Evolutionary conservation across 2,329 filamentous ascomycete genomes (phyloP).

Genomic region (Alternaria panax): DNA sequence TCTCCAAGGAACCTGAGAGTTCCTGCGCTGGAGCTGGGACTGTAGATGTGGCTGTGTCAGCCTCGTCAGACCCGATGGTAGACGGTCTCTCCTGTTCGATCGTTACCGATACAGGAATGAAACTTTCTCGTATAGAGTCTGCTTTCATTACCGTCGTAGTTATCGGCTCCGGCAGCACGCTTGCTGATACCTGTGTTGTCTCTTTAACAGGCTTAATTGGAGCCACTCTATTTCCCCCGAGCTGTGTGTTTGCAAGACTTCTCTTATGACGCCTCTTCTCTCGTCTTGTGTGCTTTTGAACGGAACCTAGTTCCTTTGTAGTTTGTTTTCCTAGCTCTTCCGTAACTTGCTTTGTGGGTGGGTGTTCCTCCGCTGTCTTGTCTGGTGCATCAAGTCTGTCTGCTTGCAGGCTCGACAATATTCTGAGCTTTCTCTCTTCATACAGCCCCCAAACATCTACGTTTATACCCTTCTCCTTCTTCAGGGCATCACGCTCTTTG

Average conservation of each 20-base stretch:
- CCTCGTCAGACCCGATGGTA: not conserved
- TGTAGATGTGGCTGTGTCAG: not conserved
- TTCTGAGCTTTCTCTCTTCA: not conserved
- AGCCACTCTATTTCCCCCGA: not conserved
- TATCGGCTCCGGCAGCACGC: not conserved
- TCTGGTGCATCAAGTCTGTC: no score
- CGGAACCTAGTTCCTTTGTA: no score
- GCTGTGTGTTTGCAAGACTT: not conserved
- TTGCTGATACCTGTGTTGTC: not conserved
- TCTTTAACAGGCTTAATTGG: not conserved
- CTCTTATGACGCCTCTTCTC: no score
- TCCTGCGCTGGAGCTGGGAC: not conserved
- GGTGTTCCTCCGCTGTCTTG: no score
- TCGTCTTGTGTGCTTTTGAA: no score
- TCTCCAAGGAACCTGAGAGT: not conserved
- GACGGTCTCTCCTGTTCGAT: not conserved
- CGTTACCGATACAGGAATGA: not conserved
- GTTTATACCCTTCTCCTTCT: not conserved
- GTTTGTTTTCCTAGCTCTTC: no score
- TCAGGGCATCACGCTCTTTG: not conserved
- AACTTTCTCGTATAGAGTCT: not conserved
- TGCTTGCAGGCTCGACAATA: no score
- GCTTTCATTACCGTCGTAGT: not conserved
- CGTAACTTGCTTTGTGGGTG: no score
- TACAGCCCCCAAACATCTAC: not conserved